Percentiles rank a stretch among this genome's conserved stretches.
phyloP scores from a whole-genome alignment of 2,329 filamentous ascomycete species.

The Rhytidhysteron rufulum region DNA sequence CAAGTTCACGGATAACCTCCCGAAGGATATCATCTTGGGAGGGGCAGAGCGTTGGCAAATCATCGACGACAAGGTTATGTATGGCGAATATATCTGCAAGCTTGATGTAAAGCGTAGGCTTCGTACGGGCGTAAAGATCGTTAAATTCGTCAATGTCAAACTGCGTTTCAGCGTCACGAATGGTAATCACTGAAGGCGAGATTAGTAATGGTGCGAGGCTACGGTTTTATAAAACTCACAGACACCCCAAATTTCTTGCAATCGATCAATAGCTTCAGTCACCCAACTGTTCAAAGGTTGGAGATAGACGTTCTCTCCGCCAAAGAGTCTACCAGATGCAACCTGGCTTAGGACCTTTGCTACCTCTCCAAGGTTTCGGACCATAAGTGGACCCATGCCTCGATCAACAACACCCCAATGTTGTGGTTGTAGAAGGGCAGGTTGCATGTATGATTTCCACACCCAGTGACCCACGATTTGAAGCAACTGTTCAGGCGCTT shows the following conservation, averaged over 20 bases:
- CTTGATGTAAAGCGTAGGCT: conserved; percentile 98
- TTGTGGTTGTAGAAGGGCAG: conserved; percentile 83
- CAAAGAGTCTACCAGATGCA: conserved; percentile 82
- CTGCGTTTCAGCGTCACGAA: conserved; percentile 81
- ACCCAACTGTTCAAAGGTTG: conserved; percentile 93
- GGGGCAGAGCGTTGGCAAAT: conserved; percentile 74
- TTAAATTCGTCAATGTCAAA: conserved; percentile 99
- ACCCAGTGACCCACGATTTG: conserved; percentile 87
- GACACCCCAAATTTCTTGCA: conserved; percentile 70
- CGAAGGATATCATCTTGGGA: conserved; percentile 80
- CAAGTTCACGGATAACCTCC: conserved; percentile 88
- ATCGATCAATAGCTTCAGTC: conserved; percentile 74
- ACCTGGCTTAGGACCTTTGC: conserved; percentile 89
- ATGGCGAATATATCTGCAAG: conserved; percentile 97
- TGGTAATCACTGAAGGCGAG: conserved; percentile 73
- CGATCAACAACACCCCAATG: conserved; percentile 91
- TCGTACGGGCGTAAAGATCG: conserved; percentile 92
- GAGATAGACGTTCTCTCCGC: conserved; percentile 90
- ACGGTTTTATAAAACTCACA: conserved; percentile 49
- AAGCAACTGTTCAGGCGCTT: conserved; percentile 71
- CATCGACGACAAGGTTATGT: conserved; percentile 78
- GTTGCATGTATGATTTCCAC: conserved; percentile 91
- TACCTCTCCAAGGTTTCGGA: conserved; percentile 86
- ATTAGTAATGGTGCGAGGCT: too few species aligned
- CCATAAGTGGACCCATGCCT: conserved; percentile 83